Evolutionary conservation across 306 rosid genomes (phyloP).

Genomic region (Malus sieversii): DNA sequence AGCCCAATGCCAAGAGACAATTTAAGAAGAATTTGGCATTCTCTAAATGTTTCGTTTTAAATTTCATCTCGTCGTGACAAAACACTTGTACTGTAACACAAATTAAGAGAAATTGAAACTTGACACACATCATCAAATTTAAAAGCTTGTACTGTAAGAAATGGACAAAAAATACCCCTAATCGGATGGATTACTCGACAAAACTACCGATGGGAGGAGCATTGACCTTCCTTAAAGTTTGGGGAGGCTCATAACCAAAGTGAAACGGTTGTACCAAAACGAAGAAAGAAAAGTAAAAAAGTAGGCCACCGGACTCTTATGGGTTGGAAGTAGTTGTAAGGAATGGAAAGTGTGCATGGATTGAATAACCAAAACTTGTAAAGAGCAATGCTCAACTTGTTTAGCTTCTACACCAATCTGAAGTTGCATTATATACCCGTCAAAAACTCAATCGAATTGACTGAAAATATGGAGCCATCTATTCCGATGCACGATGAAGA

Average conservation of each 20-base stretch:
- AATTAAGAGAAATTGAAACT: too few relatives aligned
- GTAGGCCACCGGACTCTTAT: neutral
- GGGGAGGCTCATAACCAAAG: too few relatives aligned
- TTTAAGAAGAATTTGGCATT: too few relatives aligned
- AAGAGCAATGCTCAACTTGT: neutral
- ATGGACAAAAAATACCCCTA: too few relatives aligned
- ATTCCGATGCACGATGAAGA: neutral
- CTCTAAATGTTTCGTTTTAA: too few relatives aligned
- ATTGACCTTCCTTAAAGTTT: too few relatives aligned
- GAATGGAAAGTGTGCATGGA: constrained; percentile 23
- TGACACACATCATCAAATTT: too few relatives aligned
- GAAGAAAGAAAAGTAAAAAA: neutral
- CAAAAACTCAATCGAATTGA: neutral
- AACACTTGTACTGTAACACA: too few relatives aligned
- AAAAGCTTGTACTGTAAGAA: too few relatives aligned
- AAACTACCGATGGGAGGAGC: too few relatives aligned
- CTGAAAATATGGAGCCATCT: neutral
- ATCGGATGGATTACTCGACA: too few relatives aligned
- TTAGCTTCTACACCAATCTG: neutral
- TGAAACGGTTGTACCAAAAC: neutral
- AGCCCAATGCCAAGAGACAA: neutral
- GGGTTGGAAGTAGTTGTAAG: constrained; percentile 35
- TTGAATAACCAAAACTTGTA: neutral
- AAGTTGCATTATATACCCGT: neutral
- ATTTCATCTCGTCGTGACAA: too few relatives aligned